Conservation (phyloP, 768 basidiomycete species). For the Nidularia sp. region DNA sequence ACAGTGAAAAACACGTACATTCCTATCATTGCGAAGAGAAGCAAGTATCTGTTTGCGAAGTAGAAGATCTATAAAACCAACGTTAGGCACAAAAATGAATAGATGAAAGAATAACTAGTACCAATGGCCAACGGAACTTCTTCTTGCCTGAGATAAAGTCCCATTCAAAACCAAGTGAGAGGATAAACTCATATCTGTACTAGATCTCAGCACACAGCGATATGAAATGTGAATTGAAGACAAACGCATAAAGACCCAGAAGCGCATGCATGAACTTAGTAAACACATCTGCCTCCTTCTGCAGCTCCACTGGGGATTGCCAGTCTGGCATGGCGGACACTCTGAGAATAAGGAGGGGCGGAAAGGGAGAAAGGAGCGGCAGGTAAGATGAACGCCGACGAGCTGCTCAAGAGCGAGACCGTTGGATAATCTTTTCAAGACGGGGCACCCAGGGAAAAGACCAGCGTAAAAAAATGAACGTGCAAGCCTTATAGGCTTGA, state of each 20-base stretch:
- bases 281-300: slow-evolving; percentile 40
- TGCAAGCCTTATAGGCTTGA: neutral
- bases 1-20: slow-evolving; percentile 42
- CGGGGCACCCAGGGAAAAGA: neutral
- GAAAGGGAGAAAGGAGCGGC: slow-evolving; percentile 1
- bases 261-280: slow-evolving; percentile 53
- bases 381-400: neutral
- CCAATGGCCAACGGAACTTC: slow-evolving; percentile 66
- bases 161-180: slow-evolving; percentile 59
- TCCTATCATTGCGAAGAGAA: slow-evolving; percentile 63
- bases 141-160: slow-evolving; percentile 52
- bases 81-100: neutral
- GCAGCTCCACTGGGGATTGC: slow-evolving; percentile 43
- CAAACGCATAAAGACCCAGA: slow-evolving; percentile 51
- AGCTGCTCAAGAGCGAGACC: neutral
- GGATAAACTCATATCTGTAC: slow-evolving; percentile 49
- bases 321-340: slow-evolving; percentile 45
- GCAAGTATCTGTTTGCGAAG: slow-evolving; percentile 60
- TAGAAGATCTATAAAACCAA: slow-evolving; percentile 48
- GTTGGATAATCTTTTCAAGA: too few species aligned
- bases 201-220: neutral
- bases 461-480: neutral
- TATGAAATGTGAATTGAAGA: neutral
- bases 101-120: slow-evolving; percentile 17
- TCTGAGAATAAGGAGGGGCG: neutral